Evolutionary conservation across 2,329 filamentous ascomycete genomes (phyloP).

Genomic region (Penicillium sp.): DNA sequence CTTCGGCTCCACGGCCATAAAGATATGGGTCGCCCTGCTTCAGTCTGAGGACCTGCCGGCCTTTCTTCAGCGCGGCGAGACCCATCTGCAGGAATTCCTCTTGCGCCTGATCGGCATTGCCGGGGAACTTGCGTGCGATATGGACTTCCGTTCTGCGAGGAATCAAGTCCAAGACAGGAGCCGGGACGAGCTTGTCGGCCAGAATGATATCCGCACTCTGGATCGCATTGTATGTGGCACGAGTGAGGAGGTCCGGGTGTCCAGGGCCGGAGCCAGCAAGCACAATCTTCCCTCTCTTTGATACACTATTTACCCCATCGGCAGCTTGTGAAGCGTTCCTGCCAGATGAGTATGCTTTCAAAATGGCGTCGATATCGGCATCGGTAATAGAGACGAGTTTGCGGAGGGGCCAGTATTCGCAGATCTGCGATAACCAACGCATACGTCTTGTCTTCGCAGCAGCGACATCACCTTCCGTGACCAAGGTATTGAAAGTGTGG

Average conservation of each 20-base stretch:
- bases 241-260: conserved; percentile 86
- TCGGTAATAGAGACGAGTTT: conserved; percentile 77
- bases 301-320: conserved; percentile 9
- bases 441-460: conserved; percentile 77
- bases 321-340: conserved; percentile 20
- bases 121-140: conserved; percentile 96
- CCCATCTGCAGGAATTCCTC: conserved; percentile 81
- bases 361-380: conserved; percentile 70
- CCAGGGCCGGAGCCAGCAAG: conserved; percentile 91
- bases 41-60: conserved; percentile 78
- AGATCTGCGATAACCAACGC: conserved; percentile 92
- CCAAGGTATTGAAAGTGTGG: conserved; percentile 78
- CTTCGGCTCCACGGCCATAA: conserved; percentile 91
- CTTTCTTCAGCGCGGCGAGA: conserved; percentile 64
- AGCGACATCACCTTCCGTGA: conserved; percentile 69
- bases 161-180: conserved; percentile 81
- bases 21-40: conserved; percentile 98
- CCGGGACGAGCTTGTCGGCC: conserved; percentile 61
- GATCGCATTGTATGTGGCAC: conserved; percentile 51
- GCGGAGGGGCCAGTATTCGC: conserved; percentile 95
- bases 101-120: conserved; percentile 91
- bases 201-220: conserved; percentile 49
- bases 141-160: conserved; percentile 84
- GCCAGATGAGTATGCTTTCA: conserved; percentile 64
- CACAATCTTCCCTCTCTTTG: conserved; percentile 67